These are phyloP conservation scores for Alternaria infectoria DNA, from an alignment of 2,329 filamentous ascomycete species.

Conservation along the genomic window DNA sequence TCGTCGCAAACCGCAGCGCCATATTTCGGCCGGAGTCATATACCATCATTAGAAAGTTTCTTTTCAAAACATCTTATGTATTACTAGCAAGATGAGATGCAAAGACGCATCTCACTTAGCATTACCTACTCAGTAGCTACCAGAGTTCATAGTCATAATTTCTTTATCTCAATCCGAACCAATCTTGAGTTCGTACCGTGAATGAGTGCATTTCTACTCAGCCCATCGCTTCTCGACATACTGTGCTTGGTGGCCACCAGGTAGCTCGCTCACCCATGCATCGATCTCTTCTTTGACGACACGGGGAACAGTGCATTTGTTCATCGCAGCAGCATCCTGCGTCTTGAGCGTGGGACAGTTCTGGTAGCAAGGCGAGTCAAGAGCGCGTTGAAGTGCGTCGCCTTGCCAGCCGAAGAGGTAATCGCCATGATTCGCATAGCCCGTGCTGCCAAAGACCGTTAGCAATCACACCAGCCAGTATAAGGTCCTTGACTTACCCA, in stretches of 20 bases:
- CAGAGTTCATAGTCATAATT: background rate
- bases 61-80: background rate
- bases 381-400: constrained; percentile 53
- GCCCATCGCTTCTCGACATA: constrained; percentile 23
- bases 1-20: background rate
- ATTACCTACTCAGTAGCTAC: background rate
- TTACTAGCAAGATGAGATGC: background rate
- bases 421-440: constrained; percentile 60
- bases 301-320: constrained; percentile 55
- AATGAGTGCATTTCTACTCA: background rate
- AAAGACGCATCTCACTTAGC: background rate
- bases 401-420: constrained; percentile 61
- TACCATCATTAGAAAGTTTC: background rate
- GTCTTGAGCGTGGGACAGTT: constrained; percentile 53
- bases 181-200: background rate
- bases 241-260: constrained; percentile 22
- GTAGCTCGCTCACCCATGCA: constrained; percentile 33
- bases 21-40: background rate
- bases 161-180: background rate
- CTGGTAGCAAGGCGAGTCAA: constrained; percentile 45
- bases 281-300: constrained; percentile 58
- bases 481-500: constrained; percentile 26
- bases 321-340: constrained; percentile 55
- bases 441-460: constrained; percentile 33
- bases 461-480: background rate